These are phyloP conservation scores for Plenodomus tracheiphilus DNA, from an alignment of 2,329 filamentous ascomycete genomes.

Conservation along the genomic window DNA sequence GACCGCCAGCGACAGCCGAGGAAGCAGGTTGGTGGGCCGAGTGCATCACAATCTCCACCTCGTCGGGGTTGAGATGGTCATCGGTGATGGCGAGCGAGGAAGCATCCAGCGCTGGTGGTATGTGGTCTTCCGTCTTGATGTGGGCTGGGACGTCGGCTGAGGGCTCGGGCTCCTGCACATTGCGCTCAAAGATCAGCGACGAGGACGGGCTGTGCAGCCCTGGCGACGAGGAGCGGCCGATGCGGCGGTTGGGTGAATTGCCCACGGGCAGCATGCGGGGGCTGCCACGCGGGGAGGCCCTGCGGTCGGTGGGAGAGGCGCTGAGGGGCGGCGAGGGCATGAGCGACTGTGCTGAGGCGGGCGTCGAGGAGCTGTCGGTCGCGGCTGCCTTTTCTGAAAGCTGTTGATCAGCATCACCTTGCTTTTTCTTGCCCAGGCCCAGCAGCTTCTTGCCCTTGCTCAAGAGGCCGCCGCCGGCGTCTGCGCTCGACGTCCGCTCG, in stretches of 20 bases:
- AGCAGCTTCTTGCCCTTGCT: slow-evolving; percentile 44
- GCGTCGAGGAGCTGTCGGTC: neutral
- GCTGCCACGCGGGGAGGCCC: slow-evolving; percentile 41
- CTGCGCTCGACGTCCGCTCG: slow-evolving; percentile 29
- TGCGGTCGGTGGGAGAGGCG: slow-evolving; percentile 31
- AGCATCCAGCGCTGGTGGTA: slow-evolving; percentile 87
- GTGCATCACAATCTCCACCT: slow-evolving; percentile 91
- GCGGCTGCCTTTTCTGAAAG: slow-evolving; percentile 9
- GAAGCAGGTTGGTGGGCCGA: slow-evolving; percentile 79
- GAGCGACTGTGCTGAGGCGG: slow-evolving; percentile 26
- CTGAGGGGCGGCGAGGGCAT: slow-evolving; percentile 38
- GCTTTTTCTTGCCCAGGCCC: slow-evolving; percentile 43
- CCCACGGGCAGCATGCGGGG: slow-evolving; percentile 40
- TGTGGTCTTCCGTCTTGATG: slow-evolving; percentile 92
- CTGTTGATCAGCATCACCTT: slow-evolving; percentile 16
- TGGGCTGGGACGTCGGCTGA: slow-evolving; percentile 90
- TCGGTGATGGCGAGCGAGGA: slow-evolving; percentile 92
- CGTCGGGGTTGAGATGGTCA: slow-evolving; percentile 78
- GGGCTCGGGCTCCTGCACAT: slow-evolving; percentile 80
- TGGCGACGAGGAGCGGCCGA: slow-evolving; percentile 68
- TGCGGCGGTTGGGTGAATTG: slow-evolving; percentile 66
- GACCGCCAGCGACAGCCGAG: slow-evolving; percentile 58
- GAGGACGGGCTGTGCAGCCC: slow-evolving; percentile 78
- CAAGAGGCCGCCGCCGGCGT: slow-evolving; percentile 28
- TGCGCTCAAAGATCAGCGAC: slow-evolving; percentile 85